These are phyloP conservation scores for Ichthyophthirius multifiliis DNA, from an alignment of 169 alveolate genomes.

Conservation along the genomic window DNA sequence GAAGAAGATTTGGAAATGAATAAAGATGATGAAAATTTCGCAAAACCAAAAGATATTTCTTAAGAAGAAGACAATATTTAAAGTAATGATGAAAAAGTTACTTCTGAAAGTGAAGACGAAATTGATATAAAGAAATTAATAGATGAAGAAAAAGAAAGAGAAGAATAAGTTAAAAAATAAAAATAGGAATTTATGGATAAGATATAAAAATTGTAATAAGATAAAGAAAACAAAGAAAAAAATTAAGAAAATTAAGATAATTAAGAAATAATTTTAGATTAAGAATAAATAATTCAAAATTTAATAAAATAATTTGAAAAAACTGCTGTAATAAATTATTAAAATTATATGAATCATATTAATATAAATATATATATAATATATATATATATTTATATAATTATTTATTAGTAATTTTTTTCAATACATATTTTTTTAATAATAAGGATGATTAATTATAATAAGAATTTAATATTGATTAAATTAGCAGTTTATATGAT, in stretches of 20 bases:
- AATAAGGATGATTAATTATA: not conserved
- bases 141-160: not conserved
- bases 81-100: not conserved
- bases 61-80: no score
- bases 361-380: not conserved
- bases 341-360: not conserved
- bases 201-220: not conserved
- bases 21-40: no score
- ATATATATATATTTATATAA: not conserved
- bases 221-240: not conserved
- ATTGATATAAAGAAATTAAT: not conserved
- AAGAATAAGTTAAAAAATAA: not conserved
- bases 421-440: not conserved
- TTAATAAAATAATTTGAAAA: not conserved
- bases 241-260: not conserved
- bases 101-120: slow-evolving; percentile 19
- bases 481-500: not conserved
- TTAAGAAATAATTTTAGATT: not conserved
- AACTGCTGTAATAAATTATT: not conserved
- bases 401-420: not conserved
- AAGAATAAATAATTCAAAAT: not conserved
- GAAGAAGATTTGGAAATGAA: not conserved
- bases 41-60: no score
- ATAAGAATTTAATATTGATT: not conserved
- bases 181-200: not conserved